Conservation (phyloP, 306 rosid species). For the Ormosia semicastrata region DNA sequence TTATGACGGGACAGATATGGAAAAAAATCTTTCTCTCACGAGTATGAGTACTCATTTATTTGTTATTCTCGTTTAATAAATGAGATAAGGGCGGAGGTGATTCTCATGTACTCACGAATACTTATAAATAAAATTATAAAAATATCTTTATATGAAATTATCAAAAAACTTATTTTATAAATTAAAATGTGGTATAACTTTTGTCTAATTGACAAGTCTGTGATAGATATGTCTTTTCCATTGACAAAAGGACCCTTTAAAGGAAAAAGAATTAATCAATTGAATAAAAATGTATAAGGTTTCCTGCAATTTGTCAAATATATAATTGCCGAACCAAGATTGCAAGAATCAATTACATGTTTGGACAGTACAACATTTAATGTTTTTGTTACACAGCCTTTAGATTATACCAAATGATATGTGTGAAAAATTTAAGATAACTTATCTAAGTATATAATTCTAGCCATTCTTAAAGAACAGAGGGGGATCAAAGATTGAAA, state of each 20-base stretch:
- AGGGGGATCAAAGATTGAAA: background rate
- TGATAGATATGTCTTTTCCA: slow-evolving; percentile 73
- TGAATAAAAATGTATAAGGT: background rate
- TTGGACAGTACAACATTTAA: background rate
- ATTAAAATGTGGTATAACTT: slow-evolving; percentile 44
- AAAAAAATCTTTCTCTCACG: too few species aligned
- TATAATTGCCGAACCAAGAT: background rate
- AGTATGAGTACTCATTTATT: too few species aligned
- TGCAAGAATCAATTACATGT: background rate
- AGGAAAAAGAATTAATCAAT: background rate
- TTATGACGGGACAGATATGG: too few species aligned
- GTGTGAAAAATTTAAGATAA: background rate
- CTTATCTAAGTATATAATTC: background rate
- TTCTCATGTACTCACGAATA: too few species aligned
- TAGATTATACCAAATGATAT: background rate
- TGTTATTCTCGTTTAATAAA: too few species aligned
- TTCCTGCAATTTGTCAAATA: background rate
- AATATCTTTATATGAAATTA: too few species aligned
- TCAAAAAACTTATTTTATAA: too few species aligned
- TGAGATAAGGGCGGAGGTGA: too few species aligned
- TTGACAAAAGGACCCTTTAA: slow-evolving; percentile 83
- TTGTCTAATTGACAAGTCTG: slow-evolving; percentile 83
- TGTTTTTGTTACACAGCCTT: background rate
- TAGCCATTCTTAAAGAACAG: background rate
- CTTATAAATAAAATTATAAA: too few species aligned